A percentile compares a stretch with the other conserved stretches of the same genome.
Evolutionary conservation across 2,329 filamentous ascomycete species (phyloP).

Genomic region (Sarocladium brachiariae): DNA sequence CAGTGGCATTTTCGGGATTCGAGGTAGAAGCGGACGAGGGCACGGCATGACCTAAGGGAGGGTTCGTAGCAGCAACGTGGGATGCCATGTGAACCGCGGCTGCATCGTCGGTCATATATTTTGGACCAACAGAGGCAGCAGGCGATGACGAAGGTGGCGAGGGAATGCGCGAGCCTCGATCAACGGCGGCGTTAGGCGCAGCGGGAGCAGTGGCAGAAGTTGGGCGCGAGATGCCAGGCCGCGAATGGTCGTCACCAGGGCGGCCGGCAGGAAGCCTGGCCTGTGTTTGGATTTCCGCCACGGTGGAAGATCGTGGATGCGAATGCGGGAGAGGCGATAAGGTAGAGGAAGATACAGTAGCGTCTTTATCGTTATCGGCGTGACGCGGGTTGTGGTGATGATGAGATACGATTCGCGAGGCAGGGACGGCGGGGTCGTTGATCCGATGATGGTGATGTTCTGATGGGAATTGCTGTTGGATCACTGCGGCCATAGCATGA

Average conservation of each 20-base stretch:
- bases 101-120: slow-evolving; percentile 9
- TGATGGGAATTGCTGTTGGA: slow-evolving; percentile 15
- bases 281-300: slow-evolving; percentile 4
- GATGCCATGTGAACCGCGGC: slow-evolving; percentile 7
- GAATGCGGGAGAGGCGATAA: background rate
- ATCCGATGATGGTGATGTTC: slow-evolving; percentile 21
- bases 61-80: background rate
- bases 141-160: slow-evolving; percentile 7
- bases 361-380: background rate
- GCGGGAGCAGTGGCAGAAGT: background rate
- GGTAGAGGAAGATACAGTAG: background rate
- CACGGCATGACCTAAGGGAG: background rate
- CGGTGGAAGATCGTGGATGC: background rate
- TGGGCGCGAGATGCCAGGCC: background rate
- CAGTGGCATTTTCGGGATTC: background rate
- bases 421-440: slow-evolving; percentile 15
- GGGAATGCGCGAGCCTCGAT: slow-evolving; percentile 6
- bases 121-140: slow-evolving; percentile 5
- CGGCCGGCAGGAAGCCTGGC: slow-evolving; percentile 5
- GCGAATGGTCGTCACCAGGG: slow-evolving; percentile 4
- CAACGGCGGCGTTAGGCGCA: background rate
- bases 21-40: background rate
- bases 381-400: background rate
- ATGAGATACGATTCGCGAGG: slow-evolving; percentile 11
- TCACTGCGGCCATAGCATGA: slow-evolving; percentile 12